Evolutionary conservation across 2,329 filamentous ascomycete genomes (phyloP).

Genomic region (Aspergillus quadricinctus): DNA sequence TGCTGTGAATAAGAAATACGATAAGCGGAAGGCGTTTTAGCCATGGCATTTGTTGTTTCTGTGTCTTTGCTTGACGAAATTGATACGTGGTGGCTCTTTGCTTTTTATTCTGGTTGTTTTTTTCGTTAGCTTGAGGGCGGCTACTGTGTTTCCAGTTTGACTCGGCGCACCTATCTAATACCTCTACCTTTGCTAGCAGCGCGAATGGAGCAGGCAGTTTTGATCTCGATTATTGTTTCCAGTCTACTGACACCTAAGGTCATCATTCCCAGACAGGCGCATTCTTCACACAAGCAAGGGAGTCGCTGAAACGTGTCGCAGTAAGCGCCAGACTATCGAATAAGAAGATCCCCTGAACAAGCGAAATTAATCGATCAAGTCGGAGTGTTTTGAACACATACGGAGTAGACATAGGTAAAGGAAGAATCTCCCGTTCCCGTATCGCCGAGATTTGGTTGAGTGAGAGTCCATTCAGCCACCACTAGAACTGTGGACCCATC

Average conservation of each 20-base stretch:
- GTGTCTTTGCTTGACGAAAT: conserved; percentile 5
- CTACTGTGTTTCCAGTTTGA: neutral
- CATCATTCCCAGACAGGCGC: neutral
- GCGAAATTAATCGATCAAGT: no score
- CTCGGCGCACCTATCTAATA: neutral
- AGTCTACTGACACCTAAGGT: neutral
- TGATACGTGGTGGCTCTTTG: conserved; percentile 5
- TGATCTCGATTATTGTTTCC: neutral
- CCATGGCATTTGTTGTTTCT: conserved; percentile 1
- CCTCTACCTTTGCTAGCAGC: neutral
- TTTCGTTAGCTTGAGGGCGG: neutral
- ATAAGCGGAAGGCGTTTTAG: conserved; percentile 39
- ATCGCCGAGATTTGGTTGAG: neutral
- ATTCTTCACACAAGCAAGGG: neutral
- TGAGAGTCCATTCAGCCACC: neutral
- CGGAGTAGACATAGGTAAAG: neutral
- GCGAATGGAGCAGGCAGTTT: neutral
- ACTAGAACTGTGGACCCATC: neutral
- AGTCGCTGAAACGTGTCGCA: conserved; percentile 3
- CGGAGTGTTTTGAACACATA: neutral
- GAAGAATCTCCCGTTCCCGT: no score
- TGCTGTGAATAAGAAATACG: conserved; percentile 64
- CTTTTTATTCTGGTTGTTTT: neutral
- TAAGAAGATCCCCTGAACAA: neutral
- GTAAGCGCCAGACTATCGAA: conserved; percentile 9